Evolutionary conservation across 2,329 filamentous ascomycete species (phyloP), one percentile per base, ranked within the genome.

Genomic region (Ophiostoma ulmi): DNA sequence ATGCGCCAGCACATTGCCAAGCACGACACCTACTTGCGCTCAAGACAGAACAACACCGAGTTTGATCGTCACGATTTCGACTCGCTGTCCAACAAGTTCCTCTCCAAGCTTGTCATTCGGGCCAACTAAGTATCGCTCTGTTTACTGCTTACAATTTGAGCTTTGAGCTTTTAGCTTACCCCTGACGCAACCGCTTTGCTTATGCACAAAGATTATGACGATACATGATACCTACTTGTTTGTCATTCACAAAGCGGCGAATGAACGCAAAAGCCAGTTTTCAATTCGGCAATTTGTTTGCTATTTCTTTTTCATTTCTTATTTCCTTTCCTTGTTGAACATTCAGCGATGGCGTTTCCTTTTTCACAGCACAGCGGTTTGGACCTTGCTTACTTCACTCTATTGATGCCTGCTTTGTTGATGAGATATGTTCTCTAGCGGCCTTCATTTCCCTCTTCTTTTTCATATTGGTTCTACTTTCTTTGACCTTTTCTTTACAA

Each of bases 11-110:
- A 97, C 82, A 92, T 98, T 73, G 89, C 91, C 77, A 94, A 95
- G 88, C 91, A 97, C 83, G 94, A 97, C 83, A 84, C 87, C 70
- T 98, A 97, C 81, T 87, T 98, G 73, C 90, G 92, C 77, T 88
- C 88, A 73, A 91, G 94, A 75, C 86, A 88, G 75, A 89, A 90
- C 72, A 70, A 88, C 63, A 74, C 91, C 77, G 92, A 90, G 80
- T 98, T 97, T 80, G 91, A 97, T 83, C 89, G 92, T 76, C 88
- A 90, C 76, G 92, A 98, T 83, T 98, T 97, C 78, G 94, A 98
- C 83, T 95, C 90, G 73, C 82, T 98, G 78, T 97, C 94, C 69
- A 97, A 97, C 85, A 98, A 97, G 84, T 97, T 98, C 84, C 83
- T 97, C 75, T 96, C 94, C 52, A 96, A 96, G 82, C 88, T 98